Conservation (phyloP, 2,329 filamentous ascomycete genomes). For the Trichophaea hybrida region DNA sequence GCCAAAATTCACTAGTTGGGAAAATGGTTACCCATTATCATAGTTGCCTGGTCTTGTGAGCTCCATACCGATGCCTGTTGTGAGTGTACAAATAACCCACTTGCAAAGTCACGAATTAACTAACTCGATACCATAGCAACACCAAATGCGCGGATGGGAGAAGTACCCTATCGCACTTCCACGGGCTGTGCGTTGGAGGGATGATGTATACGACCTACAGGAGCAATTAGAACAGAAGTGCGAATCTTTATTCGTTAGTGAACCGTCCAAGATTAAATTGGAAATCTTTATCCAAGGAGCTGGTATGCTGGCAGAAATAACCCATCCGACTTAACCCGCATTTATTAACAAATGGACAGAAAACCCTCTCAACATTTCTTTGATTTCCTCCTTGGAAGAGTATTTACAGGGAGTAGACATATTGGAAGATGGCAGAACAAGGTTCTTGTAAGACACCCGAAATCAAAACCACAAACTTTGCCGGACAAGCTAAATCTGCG, state of each 20-base stretch:
- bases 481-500: neutral
- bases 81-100: too few species aligned
- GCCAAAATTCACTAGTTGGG: too few species aligned
- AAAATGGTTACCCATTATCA: too few species aligned
- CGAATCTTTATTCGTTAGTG: neutral
- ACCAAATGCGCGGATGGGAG: neutral
- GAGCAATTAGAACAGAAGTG: neutral
- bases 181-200: neutral
- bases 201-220: neutral
- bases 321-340: neutral
- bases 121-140: neutral
- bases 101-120: neutral
- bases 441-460: neutral
- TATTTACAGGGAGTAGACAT: neutral
- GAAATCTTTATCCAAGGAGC: neutral
- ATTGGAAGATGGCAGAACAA: neutral
- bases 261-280: neutral
- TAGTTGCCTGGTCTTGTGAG: too few species aligned
- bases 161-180: neutral
- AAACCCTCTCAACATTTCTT: neutral
- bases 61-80: too few species aligned
- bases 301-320: neutral
- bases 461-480: neutral
- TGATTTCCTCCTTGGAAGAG: neutral
- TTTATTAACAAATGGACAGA: neutral